Percentiles rank a stretch among this genome's conserved stretches.
phyloP scores from a whole-genome alignment of 2,329 filamentous ascomycete genomes.

The Lasiodiplodia sp. region DNA sequence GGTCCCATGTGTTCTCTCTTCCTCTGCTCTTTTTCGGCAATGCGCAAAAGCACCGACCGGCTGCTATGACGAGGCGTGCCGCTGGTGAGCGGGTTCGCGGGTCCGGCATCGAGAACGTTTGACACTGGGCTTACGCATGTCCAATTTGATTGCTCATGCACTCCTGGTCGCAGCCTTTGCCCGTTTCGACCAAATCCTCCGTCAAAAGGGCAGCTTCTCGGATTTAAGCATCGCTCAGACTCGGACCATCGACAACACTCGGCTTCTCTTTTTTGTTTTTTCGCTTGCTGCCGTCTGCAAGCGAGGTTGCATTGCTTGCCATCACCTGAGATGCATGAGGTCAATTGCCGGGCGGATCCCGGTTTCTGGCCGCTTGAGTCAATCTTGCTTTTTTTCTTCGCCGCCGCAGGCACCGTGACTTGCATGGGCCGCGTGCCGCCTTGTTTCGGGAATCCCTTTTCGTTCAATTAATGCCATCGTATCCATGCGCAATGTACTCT shows the following conservation, averaged over 20 bases:
- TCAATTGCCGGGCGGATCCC: background rate
- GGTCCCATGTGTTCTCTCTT: background rate
- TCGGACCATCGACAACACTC: background rate
- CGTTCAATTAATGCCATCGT: constrained; percentile 17
- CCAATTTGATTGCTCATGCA: constrained; percentile 13
- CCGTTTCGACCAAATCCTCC: background rate
- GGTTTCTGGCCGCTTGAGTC: background rate
- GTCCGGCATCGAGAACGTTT: background rate
- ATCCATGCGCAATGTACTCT: constrained; percentile 10
- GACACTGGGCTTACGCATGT: constrained; percentile 8
- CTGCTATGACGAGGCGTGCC: background rate
- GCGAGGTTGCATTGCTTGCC: constrained; percentile 19
- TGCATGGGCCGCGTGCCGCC: constrained; percentile 5
- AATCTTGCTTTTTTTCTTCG: constrained; percentile 4
- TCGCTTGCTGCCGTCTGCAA: background rate
- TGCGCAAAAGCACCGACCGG: background rate
- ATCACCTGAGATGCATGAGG: background rate
- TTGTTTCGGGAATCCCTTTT: background rate
- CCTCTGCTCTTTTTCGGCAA: background rate
- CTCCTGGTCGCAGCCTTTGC: background rate
- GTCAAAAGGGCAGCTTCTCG: background rate
- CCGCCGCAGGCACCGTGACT: constrained; percentile 4
- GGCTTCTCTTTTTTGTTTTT: background rate
- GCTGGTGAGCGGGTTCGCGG: background rate
- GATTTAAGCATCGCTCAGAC: background rate